Percentiles rank a stretch among this genome's conserved stretches.
phyloP scores from a whole-genome alignment of 257 asterid species.

The Cinchona pubescens region DNA sequence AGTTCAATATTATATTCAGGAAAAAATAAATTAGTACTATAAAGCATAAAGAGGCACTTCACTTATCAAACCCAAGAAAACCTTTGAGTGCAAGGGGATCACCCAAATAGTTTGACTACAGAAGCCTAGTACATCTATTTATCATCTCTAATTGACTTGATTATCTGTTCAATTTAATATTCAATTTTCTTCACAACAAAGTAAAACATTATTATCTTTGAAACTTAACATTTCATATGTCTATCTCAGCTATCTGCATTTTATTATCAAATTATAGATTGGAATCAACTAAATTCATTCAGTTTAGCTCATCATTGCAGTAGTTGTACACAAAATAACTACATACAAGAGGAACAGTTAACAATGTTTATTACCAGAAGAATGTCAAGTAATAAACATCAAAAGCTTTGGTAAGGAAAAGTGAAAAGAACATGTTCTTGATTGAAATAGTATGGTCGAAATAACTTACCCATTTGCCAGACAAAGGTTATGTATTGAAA shows the following conservation, averaged over 20 bases:
- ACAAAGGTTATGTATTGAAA: conserved; percentile 69
- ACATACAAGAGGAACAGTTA: neutral
- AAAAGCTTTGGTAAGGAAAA: neutral
- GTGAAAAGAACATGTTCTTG: neutral
- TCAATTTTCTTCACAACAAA: neutral
- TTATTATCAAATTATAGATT: neutral
- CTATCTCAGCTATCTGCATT: neutral
- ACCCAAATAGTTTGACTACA: neutral
- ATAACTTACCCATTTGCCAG: conserved; percentile 69
- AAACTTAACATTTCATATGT: neutral
- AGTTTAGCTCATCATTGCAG: neutral
- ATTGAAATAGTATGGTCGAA: no score
- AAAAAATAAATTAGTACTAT: no score
- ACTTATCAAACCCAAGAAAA: no score
- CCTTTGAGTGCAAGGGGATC: neutral
- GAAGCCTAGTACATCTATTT: no score
- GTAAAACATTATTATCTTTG: neutral
- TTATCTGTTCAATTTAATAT: neutral
- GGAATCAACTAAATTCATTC: neutral
- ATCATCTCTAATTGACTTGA: neutral
- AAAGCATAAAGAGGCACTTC: no score
- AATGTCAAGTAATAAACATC: neutral
- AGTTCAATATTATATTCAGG: neutral
- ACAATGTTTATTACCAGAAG: neutral
- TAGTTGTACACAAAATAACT: neutral